Conservation (phyloP, 2,329 filamentous ascomycete genomes). For the Dryadomyces sulphureus region DNA sequence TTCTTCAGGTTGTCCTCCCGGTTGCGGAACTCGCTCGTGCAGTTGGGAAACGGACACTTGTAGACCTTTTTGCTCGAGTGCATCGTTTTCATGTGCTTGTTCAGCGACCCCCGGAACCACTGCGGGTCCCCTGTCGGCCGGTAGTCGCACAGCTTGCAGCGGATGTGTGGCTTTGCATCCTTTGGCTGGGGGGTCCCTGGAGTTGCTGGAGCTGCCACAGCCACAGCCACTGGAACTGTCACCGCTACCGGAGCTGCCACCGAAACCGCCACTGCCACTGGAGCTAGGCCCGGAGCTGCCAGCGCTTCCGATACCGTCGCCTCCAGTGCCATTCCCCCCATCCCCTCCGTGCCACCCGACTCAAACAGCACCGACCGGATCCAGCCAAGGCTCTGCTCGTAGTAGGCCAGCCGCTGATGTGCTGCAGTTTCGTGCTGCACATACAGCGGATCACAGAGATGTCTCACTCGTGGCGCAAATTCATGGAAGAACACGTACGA, state of each 20-base stretch:
- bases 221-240: not conserved
- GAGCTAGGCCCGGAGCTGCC: too few relatives aligned
- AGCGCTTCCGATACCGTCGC: not conserved
- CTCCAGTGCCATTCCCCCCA: not conserved
- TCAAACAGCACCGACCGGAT: slow-evolving; percentile 15
- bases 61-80: slow-evolving; percentile 37
- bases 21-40: slow-evolving; percentile 40
- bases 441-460: slow-evolving; percentile 30
- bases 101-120: slow-evolving; percentile 44
- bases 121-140: slow-evolving; percentile 39
- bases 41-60: slow-evolving; percentile 36
- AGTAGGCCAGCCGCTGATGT: slow-evolving; percentile 24
- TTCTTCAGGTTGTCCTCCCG: slow-evolving; percentile 39
- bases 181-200: not conserved
- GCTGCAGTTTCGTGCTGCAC: slow-evolving; percentile 15
- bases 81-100: slow-evolving; percentile 40
- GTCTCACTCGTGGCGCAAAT: slow-evolving; percentile 26
- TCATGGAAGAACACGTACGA: slow-evolving; percentile 22
- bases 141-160: slow-evolving; percentile 39
- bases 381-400: slow-evolving; percentile 24
- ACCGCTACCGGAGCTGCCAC: not conserved
- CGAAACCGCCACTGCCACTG: too few relatives aligned
- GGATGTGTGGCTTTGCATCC: slow-evolving; percentile 22
- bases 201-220: not conserved
- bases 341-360: too few relatives aligned